phyloP scores from a whole-genome alignment of 1,284 basidiomycete genomes.

The Schizophyllum amplum region DNA sequence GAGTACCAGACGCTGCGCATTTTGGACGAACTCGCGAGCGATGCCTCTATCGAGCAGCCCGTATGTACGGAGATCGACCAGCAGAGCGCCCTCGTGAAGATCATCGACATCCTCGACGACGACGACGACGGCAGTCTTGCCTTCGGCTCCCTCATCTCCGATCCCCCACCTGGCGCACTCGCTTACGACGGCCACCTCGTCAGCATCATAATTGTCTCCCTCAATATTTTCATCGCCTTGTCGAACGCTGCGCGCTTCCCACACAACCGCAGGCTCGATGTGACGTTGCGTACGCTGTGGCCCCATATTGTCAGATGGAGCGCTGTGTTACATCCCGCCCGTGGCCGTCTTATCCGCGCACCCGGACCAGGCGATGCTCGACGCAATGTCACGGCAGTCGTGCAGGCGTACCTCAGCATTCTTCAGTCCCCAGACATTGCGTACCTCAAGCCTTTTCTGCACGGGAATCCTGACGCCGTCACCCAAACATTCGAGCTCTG shows the following conservation, averaged over 20 bases:
- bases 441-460: background rate
- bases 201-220: background rate
- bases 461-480: background rate
- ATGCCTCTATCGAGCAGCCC: background rate
- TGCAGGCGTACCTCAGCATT: background rate
- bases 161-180: no score
- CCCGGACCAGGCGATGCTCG: no score
- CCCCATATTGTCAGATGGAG: background rate
- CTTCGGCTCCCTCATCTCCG: background rate
- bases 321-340: background rate
- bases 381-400: background rate
- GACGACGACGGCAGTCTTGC: no score
- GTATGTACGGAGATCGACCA: background rate
- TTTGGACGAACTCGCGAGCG: background rate
- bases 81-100: background rate
- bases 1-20: background rate
- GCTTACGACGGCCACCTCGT: background rate
- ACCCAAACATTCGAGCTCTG: background rate
- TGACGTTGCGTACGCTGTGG: background rate
- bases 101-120: background rate
- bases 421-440: background rate
- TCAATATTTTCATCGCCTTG: background rate
- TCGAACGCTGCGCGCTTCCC: background rate
- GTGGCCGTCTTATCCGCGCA: background rate
- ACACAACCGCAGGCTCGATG: background rate